These are phyloP conservation scores for Dipodascopsis uninucleata DNA, from an alignment of 805 yeast species.

Conservation along the genomic window DNA sequence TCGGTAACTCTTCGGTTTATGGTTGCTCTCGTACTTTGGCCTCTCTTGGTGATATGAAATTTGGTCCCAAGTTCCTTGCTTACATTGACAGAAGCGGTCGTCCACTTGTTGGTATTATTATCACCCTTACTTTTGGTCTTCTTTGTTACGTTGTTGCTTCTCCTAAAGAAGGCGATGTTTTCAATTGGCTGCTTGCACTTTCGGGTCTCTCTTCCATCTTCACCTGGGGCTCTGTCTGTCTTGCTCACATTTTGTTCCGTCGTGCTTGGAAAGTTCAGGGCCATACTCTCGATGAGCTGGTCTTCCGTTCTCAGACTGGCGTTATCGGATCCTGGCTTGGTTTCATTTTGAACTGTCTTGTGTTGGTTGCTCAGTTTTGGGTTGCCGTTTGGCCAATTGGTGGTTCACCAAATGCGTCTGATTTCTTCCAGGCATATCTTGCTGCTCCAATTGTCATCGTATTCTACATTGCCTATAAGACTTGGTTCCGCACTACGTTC, in stretches of 20 bases:
- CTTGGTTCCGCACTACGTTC: conserved; percentile 43
- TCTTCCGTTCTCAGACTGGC: conserved; percentile 66
- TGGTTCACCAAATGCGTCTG: conserved; percentile 36
- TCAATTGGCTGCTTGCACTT: conserved; percentile 72
- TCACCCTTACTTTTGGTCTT: conserved; percentile 49
- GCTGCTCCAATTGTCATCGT: conserved; percentile 45
- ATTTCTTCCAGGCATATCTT: conserved; percentile 54
- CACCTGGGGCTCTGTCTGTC: conserved; percentile 74
- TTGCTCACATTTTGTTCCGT: conserved; percentile 67
- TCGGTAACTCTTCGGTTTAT: conserved; percentile 68
- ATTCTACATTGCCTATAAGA: conserved; percentile 52
- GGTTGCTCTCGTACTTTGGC: conserved; percentile 68
- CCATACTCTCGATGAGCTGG: conserved; percentile 62
- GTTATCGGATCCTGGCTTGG: conserved; percentile 66
- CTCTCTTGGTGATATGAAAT: conserved; percentile 62
- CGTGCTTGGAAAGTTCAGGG: conserved; percentile 60
- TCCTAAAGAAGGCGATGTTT: conserved; percentile 47
- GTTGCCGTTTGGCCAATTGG: conserved; percentile 70
- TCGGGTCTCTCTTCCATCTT: conserved; percentile 74
- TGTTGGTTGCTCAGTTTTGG: conserved; percentile 78
- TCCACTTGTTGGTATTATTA: conserved; percentile 62
- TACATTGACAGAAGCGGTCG: conserved; percentile 76
- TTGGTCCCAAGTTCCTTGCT: conserved; percentile 57
- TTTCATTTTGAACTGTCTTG: conserved; percentile 50
- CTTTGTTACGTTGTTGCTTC: conserved; percentile 63